Conservation (phyloP, 768 basidiomycete genomes). For the Boletellus ananiceps region DNA sequence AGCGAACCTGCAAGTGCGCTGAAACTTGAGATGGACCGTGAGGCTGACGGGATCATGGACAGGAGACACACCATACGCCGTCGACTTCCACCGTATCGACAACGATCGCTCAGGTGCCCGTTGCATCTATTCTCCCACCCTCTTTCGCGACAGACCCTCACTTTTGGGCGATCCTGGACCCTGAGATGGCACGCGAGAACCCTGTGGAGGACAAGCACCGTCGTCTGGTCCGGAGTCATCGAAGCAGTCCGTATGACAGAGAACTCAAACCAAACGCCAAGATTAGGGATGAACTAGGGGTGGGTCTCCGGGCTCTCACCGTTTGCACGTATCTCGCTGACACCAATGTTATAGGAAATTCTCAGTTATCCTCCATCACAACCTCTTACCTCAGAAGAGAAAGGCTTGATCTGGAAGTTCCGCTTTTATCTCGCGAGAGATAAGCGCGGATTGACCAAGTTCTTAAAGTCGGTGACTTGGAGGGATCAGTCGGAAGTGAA, state of each 20-base stretch:
- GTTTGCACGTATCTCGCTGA: not conserved
- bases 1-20: constrained; percentile 68
- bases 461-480: constrained; percentile 97
- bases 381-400: constrained; percentile 82
- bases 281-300: constrained; percentile 88
- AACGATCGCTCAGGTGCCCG: constrained; percentile 39
- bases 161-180: constrained; percentile 87
- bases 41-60: not conserved
- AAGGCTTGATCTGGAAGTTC: constrained; percentile 97
- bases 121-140: constrained; percentile 37
- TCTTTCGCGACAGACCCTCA: constrained; percentile 60
- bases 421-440: constrained; percentile 94
- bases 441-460: constrained; percentile 93
- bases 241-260: constrained; percentile 90
- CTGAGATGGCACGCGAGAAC: constrained; percentile 88
- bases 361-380: constrained; percentile 90
- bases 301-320: constrained; percentile 34
- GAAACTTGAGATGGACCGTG: not conserved
- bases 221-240: constrained; percentile 87
- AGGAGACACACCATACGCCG: constrained; percentile 41
- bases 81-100: constrained; percentile 41
- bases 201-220: constrained; percentile 98
- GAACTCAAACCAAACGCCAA: constrained; percentile 97
- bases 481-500: constrained; percentile 93
- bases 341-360: constrained; percentile 57